phyloP scores from a whole-genome alignment of 73 alveolate species.

The Blepharisma stoltei region DNA sequence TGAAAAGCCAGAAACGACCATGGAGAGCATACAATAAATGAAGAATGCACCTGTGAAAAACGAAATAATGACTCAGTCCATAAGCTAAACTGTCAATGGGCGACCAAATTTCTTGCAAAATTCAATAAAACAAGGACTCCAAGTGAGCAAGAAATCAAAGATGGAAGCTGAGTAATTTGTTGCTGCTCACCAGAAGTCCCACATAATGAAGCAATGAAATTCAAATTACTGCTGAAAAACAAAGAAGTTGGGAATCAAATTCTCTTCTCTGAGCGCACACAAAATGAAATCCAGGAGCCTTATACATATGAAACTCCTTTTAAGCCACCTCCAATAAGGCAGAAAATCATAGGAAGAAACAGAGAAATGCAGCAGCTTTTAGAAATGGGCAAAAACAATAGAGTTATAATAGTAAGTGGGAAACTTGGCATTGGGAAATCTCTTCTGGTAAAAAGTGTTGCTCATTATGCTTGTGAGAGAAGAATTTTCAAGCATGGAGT shows the following conservation, averaged over 20 bases:
- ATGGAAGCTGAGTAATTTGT: slow-evolving; percentile 38
- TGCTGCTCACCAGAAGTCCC: slow-evolving; percentile 68
- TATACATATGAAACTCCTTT: neutral
- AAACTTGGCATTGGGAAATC: slow-evolving; percentile 22
- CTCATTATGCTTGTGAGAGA: slow-evolving; percentile 27
- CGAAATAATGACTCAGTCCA: slow-evolving; percentile 24
- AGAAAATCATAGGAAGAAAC: neutral
- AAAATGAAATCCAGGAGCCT: neutral
- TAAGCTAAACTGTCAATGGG: slow-evolving; percentile 13
- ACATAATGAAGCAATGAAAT: slow-evolving; percentile 66
- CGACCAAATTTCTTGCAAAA: slow-evolving; percentile 25
- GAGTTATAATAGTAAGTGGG: slow-evolving; percentile 12
- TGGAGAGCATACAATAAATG: neutral
- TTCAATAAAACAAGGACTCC: slow-evolving; percentile 8
- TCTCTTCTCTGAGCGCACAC: neutral
- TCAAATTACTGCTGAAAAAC: slow-evolving; percentile 37
- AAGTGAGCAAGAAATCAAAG: slow-evolving; percentile 26
- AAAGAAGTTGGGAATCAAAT: neutral
- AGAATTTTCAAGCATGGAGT: slow-evolving; percentile 27
- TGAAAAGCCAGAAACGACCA: slow-evolving; percentile 33
- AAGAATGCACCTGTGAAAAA: neutral
- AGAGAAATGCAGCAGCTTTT: neutral
- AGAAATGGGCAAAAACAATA: neutral
- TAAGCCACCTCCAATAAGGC: neutral
- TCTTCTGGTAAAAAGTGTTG: slow-evolving; percentile 8